Evolutionary conservation across 495 filamentous ascomycete genomes (phyloP), one percentile per base, ranked within the genome.

Genomic region (Chaetomium tenue): DNA sequence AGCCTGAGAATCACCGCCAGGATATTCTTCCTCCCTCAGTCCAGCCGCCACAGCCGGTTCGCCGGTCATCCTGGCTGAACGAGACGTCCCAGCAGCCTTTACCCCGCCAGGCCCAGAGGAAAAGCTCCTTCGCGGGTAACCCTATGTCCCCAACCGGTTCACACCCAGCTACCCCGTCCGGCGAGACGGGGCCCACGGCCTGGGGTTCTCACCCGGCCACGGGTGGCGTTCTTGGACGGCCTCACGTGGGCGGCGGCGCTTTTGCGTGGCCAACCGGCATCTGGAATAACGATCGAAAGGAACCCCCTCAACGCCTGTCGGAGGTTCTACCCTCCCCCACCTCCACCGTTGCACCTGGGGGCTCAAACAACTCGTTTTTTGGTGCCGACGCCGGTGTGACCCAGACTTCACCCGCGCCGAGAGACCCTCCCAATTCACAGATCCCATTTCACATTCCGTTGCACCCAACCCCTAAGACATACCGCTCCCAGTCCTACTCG

Each of bases 401-500:
- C 8, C 79, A 81, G 62, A 76, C 76, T 0, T 80, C 79, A 20
- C 75, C 78, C 13, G 73, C 71, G 22, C 74, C 77, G 9, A 70
- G 80, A 65, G 82, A 85, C 9, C 67, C 72, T 15, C 66, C 78
- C 15, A 81, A 79, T 48, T 81, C 86, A 9, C 89, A 91, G 62
- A 91, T 96, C 63, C 92, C 92, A 16, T 95, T 97, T 64, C 84
- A 90, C 7, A 96, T 96, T 63, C 93, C 93, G 4, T 79, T 97
- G 16, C 91, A 96, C 65, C 93, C 93, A 5, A 94, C 92, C 0
- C 90, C 89, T 12, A 94, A 96, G 71, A 93, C 90, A 2, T 95
- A 95, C 70, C 89, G 94, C 37, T 98, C 94, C 16, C 91, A 96
- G 77, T 98, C 94, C 6, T 98, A 97, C 74, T 97, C 93, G 2